Base-by-base conservation (phyloP, 345 rosid species). In the Acer yangbiense region DNA sequence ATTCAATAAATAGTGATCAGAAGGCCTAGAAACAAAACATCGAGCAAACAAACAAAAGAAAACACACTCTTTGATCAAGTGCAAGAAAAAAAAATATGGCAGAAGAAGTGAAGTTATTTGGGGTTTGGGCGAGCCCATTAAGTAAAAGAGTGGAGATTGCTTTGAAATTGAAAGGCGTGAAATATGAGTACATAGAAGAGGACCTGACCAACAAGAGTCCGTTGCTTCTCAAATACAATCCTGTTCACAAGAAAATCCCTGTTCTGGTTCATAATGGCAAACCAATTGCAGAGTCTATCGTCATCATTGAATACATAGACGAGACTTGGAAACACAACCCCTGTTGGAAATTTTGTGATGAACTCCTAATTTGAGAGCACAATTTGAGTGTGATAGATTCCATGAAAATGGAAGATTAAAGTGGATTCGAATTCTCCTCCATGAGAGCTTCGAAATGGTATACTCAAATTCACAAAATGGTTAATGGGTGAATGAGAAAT, bases 221-320 rank as follows among this genome's bases (percentile, higher is more conserved):
- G 11, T 14, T 81, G 81, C 90, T 90, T 32, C 87, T 86, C 46
- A 69, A 85, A 18, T 77, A 61, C 77, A 88, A 90, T 46, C 87
- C 92, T 0, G 29, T 88, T 41, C 83, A 86, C 83, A 87, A 87
- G 84, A 85, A 87, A 79, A 16, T 88, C 69, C 90, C 90, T 54
- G 93, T 90, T 54, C 87, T 90, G 5, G 60, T 86, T 76, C 92
- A 90, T 72, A 64, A 78, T 2, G 88, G 83, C n/a, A 82, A 74
- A 58, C 75, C 90, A 7, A 76, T 88, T 0, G 77, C 81, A 0
- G 92, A 90, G 73, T 90, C 94, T 7, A 76, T 62, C 16, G 85
- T 87, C 57, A 87, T 88, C 65, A 78, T 88, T 32, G 87, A 90
- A 74, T 90, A 88, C 80, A 87, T 88, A 16, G 89, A 87, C 50